These are phyloP conservation scores for Colletotrichum brevisporum DNA, from an alignment of 2,329 filamentous ascomycete genomes.

Conservation along the genomic window DNA sequence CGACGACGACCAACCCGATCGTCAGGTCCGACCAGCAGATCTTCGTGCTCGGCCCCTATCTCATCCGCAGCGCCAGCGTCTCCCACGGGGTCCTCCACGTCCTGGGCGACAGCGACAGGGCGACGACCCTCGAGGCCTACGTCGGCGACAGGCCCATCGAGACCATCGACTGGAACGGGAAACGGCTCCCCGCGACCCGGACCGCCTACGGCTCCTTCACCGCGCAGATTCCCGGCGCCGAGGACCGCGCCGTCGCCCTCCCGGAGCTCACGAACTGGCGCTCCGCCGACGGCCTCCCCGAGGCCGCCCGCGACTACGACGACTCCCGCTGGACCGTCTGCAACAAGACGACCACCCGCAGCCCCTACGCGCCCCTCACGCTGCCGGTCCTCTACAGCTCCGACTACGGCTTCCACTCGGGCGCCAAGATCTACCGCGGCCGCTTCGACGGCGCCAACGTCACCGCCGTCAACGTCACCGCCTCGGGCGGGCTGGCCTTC, in stretches of 20 bases:
- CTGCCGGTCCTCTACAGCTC: slow-evolving; percentile 78
- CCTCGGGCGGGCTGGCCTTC: slow-evolving; percentile 77
- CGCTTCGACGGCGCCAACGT: slow-evolving; percentile 75
- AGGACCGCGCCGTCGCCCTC: slow-evolving; percentile 60
- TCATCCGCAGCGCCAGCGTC: slow-evolving; percentile 72
- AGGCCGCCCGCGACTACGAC: slow-evolving; percentile 74
- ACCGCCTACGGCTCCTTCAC: slow-evolving; percentile 61
- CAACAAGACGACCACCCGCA: slow-evolving; percentile 70
- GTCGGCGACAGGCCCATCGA: slow-evolving; percentile 64
- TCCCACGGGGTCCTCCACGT: slow-evolving; percentile 70
- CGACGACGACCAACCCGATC: slow-evolving; percentile 54
- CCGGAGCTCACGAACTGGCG: slow-evolving; percentile 77
- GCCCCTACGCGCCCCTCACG: slow-evolving; percentile 67
- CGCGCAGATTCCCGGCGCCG: slow-evolving; percentile 61
- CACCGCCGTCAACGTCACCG: slow-evolving; percentile 71
- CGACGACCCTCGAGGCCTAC: slow-evolving; percentile 73
- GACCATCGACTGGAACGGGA: slow-evolving; percentile 71
- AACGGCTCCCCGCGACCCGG: slow-evolving; percentile 52
- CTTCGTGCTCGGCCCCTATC: slow-evolving; percentile 75
- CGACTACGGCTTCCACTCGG: slow-evolving; percentile 83
- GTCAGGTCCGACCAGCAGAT: slow-evolving; percentile 62
- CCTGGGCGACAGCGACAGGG: slow-evolving; percentile 78
- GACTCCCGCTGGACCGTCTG: slow-evolving; percentile 77
- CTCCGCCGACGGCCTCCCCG: slow-evolving; percentile 79
- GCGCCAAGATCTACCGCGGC: slow-evolving; percentile 78